Conservation (phyloP, 768 basidiomycete genomes). For the Exsudoporus frostii region DNA sequence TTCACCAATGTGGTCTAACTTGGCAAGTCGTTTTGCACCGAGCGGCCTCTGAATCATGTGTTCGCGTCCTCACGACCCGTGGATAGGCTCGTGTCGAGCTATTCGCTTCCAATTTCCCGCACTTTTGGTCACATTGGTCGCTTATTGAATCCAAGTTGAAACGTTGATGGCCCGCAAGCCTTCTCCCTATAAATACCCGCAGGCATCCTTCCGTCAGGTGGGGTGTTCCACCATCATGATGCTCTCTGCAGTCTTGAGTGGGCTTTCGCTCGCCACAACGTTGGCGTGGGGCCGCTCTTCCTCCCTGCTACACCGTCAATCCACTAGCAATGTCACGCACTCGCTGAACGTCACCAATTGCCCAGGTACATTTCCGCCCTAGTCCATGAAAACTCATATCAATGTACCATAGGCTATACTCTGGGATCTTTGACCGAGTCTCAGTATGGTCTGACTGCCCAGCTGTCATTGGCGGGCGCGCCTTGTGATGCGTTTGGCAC, state of each 20-base stretch:
- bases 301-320: conserved; percentile 5
- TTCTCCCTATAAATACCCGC: conserved; percentile 7
- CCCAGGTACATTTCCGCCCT: conserved; percentile 22
- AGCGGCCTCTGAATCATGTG: too few relatives aligned
- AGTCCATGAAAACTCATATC: neutral
- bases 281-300: conserved; percentile 5
- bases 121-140: neutral
- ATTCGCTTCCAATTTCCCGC: neutral
- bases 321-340: conserved; percentile 1
- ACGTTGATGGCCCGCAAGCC: neutral
- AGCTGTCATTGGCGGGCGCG: conserved; percentile 49
- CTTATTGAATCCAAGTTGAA: neutral
- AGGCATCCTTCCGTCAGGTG: neutral
- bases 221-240: neutral
- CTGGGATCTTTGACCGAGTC: conserved; percentile 44
- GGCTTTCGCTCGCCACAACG: conserved; percentile 4
- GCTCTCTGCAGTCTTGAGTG: conserved; percentile 2
- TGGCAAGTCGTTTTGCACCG: too few relatives aligned
- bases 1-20: too few relatives aligned
- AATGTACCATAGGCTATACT: conserved; percentile 46
- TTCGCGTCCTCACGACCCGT: neutral
- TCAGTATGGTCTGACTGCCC: conserved; percentile 49
- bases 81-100: neutral
- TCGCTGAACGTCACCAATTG: conserved; percentile 32
- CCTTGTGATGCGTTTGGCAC: conserved; percentile 65